These are phyloP conservation scores for Symmetrospora coprosmae DNA, from an alignment of 768 basidiomycete species.

Conservation along the genomic window DNA sequence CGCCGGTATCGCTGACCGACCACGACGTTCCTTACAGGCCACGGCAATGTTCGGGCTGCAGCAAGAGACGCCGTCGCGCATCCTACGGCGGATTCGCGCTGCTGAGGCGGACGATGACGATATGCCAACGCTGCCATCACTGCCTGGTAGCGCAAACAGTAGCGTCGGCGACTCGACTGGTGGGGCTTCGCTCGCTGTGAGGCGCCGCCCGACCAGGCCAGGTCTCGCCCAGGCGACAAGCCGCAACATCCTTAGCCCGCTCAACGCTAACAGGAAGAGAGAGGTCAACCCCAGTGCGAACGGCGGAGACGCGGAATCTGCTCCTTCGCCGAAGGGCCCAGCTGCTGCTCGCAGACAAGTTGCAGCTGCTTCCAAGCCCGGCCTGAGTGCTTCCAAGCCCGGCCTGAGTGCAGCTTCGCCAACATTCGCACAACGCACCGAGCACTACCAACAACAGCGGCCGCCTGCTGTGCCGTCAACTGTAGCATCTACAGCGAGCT, in stretches of 20 bases:
- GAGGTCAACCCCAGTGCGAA: background rate
- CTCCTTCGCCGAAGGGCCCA: background rate
- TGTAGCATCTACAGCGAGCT: too few species aligned
- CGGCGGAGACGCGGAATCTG: background rate
- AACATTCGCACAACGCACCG: background rate
- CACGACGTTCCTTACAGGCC: too few species aligned
- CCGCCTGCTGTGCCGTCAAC: too few species aligned
- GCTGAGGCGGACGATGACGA: constrained; percentile 9
- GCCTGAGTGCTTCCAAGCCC: background rate
- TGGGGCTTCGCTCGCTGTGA: background rate
- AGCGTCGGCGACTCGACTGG: background rate
- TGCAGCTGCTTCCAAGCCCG: background rate
- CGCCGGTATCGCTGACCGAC: too few species aligned
- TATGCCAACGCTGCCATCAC: constrained; percentile 15
- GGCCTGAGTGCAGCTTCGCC: background rate
- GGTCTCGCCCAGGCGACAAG: background rate
- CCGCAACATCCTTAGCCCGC: background rate
- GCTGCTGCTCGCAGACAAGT: background rate
- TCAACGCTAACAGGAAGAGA: background rate
- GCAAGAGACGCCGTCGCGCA: constrained; percentile 21
- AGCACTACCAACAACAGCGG: background rate
- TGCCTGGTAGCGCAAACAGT: background rate
- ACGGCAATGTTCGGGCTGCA: background rate
- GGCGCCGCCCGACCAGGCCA: background rate
- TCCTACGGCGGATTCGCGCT: constrained; percentile 1